Base-by-base conservation (phyloP, 2,329 filamentous ascomycete genomes). In the Blumeria graminis region DNA sequence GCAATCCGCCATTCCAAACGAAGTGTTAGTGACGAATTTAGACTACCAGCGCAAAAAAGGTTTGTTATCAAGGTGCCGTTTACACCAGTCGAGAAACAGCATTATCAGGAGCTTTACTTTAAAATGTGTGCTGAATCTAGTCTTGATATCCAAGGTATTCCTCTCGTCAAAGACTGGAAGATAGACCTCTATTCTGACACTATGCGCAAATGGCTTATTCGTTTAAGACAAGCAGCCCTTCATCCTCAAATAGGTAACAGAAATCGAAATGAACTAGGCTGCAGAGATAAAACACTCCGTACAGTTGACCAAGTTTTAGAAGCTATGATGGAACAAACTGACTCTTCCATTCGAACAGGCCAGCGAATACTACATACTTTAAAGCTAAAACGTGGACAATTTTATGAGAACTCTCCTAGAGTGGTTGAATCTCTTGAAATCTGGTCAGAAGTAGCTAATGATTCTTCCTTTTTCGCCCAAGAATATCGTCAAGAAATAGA, bases 61-160 rank as follows among this genome's bases (percentile, higher is more conserved):
- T 81, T 87, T 60, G 82, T 94, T 10, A 86, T 96, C 57, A 92
- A 84, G 1, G 81, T 94, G 66, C 87, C 92, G 0, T 94, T 96
- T 64, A 92, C 84, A 0, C 79, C 86, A 0, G 78, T 96, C 10
- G 92, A 96, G 65, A 86, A 95, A 65, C 86, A 95, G 64, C 81
- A 94, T 64, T 96, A 96, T 64, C 74, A 76, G 45, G 77, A 80
- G 6, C 68, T 94, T 1, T 88, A 90, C 65, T 75, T 80, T 52
- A 73, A 85, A 59, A 87, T 94, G 77, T 80, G 80, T 55, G 74
- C 80, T 33, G 77, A 78, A 1, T 84, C 81, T 59, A 80, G 77
- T 1, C 67, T 96, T 6, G 74, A 80, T 61, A 63, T 71, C 0
- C 71, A 78, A 32, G 89, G 90, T 0, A 71, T 70, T 1, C 85